Conservation (phyloP, 2,329 filamentous ascomycete species). For the Aspergillus caelatus region DNA sequence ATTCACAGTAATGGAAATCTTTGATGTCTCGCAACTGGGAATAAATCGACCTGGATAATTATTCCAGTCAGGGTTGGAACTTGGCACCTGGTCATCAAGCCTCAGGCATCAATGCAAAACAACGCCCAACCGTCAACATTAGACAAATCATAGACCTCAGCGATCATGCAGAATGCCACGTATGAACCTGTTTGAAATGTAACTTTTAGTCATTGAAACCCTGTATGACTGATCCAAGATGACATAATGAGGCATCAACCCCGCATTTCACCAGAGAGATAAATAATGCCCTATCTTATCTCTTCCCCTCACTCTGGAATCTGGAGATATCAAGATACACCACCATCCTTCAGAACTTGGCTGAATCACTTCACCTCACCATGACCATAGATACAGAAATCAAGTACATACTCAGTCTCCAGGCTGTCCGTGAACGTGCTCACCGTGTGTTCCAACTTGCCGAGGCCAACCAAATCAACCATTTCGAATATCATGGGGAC, state of each 20-base stretch:
- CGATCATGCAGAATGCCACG: not conserved
- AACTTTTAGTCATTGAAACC: constrained; percentile 9
- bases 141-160: not conserved
- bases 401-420: constrained; percentile 31
- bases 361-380: not conserved
- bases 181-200: not conserved
- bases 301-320: not conserved
- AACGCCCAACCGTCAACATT: not conserved
- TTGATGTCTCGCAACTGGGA: not conserved
- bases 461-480: constrained; percentile 41
- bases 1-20: not conserved
- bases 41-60: not conserved
- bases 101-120: not conserved
- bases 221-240: not conserved
- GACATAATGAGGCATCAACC: constrained; percentile 7
- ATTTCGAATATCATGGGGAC: constrained; percentile 47
- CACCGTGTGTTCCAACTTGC: constrained; percentile 38
- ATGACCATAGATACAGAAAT: constrained; percentile 24
- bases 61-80: not conserved
- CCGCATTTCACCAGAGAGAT: constrained; percentile 4
- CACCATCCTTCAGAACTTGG: not conserved
- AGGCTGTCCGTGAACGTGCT: constrained; percentile 33
- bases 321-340: not conserved
- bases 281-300: constrained; percentile 2
- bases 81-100: not conserved